These are phyloP conservation scores for Phaeotremella fagi DNA, from an alignment of 768 basidiomycete genomes.

Conservation along the genomic window DNA sequence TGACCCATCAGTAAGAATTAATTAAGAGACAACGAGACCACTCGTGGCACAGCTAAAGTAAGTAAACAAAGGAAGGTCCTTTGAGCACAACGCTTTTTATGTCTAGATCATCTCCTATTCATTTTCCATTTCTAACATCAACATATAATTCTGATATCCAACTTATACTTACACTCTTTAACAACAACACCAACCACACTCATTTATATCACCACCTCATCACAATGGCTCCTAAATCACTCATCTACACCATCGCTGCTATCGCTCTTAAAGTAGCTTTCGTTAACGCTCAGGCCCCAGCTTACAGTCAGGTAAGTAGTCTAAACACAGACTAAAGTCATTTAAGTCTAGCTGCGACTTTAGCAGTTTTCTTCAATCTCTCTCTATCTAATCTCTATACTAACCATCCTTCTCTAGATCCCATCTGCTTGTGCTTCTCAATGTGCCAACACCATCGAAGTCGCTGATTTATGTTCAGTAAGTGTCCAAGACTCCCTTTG, in stretches of 20 bases:
- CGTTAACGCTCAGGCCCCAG: conserved; percentile 25
- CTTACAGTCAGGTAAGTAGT: not conserved
- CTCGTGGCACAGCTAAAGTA: too few species aligned
- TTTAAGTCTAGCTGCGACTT: not conserved
- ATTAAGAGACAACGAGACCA: too few species aligned
- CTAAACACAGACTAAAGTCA: not conserved
- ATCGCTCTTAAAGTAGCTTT: conserved; percentile 23
- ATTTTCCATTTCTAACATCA: too few species aligned
- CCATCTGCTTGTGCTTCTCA: conserved; percentile 35
- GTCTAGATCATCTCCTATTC: too few species aligned
- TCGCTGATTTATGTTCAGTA: conserved; percentile 40
- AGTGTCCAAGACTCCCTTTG: conserved; percentile 4
- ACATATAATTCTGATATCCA: too few species aligned
- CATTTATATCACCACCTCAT: conserved; percentile 6
- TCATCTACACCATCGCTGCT: conserved; percentile 29
- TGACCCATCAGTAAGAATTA: too few species aligned
- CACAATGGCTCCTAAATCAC: conserved; percentile 26
- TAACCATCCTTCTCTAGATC: conserved; percentile 18
- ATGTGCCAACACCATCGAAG: conserved; percentile 35
- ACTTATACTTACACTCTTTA: not conserved
- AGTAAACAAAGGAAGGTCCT: too few species aligned
- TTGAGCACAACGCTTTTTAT: too few species aligned
- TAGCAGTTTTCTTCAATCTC: too few species aligned
- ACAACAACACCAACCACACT: conserved; percentile 3
- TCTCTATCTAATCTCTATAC: too few species aligned